These are phyloP conservation scores for Volvox carteri DNA, from an alignment of 163 green algal species.

Conservation along the genomic window DNA sequence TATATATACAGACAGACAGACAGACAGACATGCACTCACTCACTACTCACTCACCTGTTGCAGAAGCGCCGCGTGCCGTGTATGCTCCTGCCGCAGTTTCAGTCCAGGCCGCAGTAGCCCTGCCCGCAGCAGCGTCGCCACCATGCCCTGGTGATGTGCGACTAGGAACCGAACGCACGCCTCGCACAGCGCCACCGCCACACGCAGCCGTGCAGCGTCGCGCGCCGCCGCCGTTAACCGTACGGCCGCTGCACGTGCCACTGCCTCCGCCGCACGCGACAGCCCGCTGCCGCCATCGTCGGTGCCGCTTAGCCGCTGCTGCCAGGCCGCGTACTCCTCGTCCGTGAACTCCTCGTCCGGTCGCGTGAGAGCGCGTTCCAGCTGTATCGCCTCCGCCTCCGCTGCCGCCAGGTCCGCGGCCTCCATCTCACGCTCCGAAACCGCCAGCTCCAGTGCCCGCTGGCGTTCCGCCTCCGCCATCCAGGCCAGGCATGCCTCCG, in stretches of 20 bases:
- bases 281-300: not conserved
- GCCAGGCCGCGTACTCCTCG: slow-evolving; percentile 17
- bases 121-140: slow-evolving; percentile 29
- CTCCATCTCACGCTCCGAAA: not conserved
- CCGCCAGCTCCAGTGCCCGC: not conserved
- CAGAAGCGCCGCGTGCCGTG: slow-evolving; percentile 16
- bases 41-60: slow-evolving; percentile 12
- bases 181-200: slow-evolving; percentile 19
- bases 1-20: not conserved
- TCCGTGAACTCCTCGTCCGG: slow-evolving; percentile 5
- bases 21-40: too few relatives aligned
- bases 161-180: slow-evolving; percentile 28
- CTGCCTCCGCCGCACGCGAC: not conserved
- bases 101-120: slow-evolving; percentile 44
- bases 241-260: slow-evolving; percentile 8
- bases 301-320: not conserved
- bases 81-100: slow-evolving; percentile 16
- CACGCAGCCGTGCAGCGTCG: slow-evolving; percentile 9
- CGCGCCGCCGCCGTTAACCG: slow-evolving; percentile 35
- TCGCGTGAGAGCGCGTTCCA: not conserved
- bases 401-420: slow-evolving; percentile 19
- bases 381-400: not conserved
- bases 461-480: not conserved
- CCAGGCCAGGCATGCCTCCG: slow-evolving; percentile 21
- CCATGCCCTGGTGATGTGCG: slow-evolving; percentile 23